phyloP scores from a whole-genome alignment of 768 basidiomycete genomes.

The Suillus clintonianus region DNA sequence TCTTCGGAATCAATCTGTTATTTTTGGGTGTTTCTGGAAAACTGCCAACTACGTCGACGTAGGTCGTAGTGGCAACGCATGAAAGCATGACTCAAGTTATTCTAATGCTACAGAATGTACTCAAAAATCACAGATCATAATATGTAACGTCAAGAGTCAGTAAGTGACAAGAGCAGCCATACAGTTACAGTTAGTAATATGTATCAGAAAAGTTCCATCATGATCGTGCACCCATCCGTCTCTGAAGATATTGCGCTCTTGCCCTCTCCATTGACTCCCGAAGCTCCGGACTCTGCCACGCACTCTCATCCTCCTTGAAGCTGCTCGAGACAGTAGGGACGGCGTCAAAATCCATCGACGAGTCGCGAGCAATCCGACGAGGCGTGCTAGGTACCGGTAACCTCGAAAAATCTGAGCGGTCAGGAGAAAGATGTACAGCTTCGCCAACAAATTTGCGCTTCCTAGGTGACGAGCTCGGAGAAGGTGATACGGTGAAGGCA shows the following conservation, averaged over 20 bases:
- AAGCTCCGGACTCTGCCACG: conserved; percentile 67
- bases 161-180: background rate
- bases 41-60: too few species aligned
- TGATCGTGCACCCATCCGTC: background rate
- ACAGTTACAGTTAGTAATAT: conserved; percentile 6
- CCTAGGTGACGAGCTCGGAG: conserved; percentile 36
- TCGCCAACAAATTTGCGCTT: conserved; percentile 31
- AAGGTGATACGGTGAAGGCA: conserved; percentile 26
- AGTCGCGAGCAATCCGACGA: conserved; percentile 24
- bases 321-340: conserved; percentile 21
- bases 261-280: conserved; percentile 74
- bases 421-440: conserved; percentile 21
- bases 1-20: too few species aligned
- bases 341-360: conserved; percentile 37
- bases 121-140: background rate
- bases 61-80: background rate
- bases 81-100: background rate
- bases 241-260: conserved; percentile 38
- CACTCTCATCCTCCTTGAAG: conserved; percentile 46
- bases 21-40: too few species aligned
- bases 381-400: conserved; percentile 17
- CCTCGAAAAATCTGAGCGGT: conserved; percentile 17
- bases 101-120: background rate
- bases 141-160: background rate
- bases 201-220: background rate